phyloP scores from a whole-genome alignment of 1,284 basidiomycete genomes.

The Puccinia coronata region DNA sequence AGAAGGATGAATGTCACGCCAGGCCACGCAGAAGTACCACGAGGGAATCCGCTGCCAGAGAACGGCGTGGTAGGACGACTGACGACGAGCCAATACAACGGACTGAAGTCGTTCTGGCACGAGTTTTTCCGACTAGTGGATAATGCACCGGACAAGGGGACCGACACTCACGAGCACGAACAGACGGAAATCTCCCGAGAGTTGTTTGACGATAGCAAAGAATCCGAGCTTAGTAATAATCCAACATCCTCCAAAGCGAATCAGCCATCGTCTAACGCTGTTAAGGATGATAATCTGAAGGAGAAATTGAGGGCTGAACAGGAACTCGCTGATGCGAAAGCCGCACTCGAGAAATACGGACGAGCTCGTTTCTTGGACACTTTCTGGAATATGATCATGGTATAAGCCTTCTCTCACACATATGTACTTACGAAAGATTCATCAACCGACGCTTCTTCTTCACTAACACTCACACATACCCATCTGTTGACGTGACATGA shows the following conservation, averaged over 20 bases:
- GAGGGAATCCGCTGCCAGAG: constrained; percentile 33
- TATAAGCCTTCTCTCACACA: constrained; percentile 1
- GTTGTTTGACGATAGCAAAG: background rate
- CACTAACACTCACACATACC: too few species aligned
- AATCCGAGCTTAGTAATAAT: too few species aligned
- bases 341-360: constrained; percentile 41
- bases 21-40: background rate
- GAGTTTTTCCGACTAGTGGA: constrained; percentile 40
- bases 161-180: background rate
- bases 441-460: too few species aligned
- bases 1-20: too few species aligned
- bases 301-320: constrained; percentile 46
- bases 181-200: too few species aligned
- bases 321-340: constrained; percentile 45
- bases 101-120: constrained; percentile 44
- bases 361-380: constrained; percentile 32
- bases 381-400: constrained; percentile 50
- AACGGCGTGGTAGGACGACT: constrained; percentile 38
- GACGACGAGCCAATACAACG: constrained; percentile 20
- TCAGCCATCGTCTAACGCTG: background rate
- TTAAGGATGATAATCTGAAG: constrained; percentile 35
- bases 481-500: too few species aligned
- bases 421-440: too few species aligned
- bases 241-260: too few species aligned
- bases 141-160: constrained; percentile 26